phyloP scores from a whole-genome alignment of 2,329 filamentous ascomycete genomes.

The Cladosporium sp. region DNA sequence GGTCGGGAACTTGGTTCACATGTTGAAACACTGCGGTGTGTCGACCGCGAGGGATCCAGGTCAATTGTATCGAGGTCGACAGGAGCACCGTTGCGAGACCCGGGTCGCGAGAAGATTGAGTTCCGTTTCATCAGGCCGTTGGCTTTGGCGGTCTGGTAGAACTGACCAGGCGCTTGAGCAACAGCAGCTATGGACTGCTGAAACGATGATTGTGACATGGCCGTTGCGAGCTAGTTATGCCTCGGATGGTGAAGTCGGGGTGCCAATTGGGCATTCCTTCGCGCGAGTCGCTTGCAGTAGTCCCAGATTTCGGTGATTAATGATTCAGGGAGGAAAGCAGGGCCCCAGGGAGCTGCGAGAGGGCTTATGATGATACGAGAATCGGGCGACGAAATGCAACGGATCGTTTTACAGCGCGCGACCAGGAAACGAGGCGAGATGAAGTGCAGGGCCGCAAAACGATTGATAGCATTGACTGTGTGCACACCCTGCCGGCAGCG shows the following conservation, averaged over 20 bases:
- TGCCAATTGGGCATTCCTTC: slow-evolving; percentile 6
- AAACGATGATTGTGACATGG: slow-evolving; percentile 10
- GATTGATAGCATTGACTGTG: slow-evolving; percentile 8
- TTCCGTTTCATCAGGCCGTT: slow-evolving; percentile 11
- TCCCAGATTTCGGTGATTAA: background rate
- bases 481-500: background rate
- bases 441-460: background rate
- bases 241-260: background rate
- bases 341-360: background rate
- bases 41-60: background rate
- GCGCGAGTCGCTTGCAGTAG: slow-evolving; percentile 11
- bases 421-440: slow-evolving; percentile 5
- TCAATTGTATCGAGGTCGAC: slow-evolving; percentile 1
- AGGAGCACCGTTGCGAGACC: background rate
- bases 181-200: slow-evolving; percentile 13
- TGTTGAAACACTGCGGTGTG: background rate
- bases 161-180: slow-evolving; percentile 10
- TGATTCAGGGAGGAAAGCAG: background rate
- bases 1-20: background rate
- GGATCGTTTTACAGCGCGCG: background rate
- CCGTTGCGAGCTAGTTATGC: background rate
- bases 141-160: slow-evolving; percentile 11
- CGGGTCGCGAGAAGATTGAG: slow-evolving; percentile 11
- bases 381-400: background rate
- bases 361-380: background rate